A percentile compares a stretch with the other conserved stretches of the same genome.
Evolutionary conservation across 2,329 filamentous ascomycete species (phyloP).

Genomic region (Aspergillus japonicus): DNA sequence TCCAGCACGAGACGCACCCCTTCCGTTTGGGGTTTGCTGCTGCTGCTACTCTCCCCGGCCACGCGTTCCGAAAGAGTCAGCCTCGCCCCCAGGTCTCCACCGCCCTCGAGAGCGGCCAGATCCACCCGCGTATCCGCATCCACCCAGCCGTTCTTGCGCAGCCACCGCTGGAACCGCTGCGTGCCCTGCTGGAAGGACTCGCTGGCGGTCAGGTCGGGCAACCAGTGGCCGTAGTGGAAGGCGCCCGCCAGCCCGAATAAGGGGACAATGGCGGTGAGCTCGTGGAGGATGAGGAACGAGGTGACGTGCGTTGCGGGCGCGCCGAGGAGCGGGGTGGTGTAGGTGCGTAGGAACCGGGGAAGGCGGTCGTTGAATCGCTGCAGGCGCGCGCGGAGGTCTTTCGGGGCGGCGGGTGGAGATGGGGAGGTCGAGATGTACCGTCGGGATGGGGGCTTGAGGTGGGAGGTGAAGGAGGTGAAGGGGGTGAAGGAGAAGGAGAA

Average conservation of each 20-base stretch:
- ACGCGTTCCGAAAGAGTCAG: background rate
- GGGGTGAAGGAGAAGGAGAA: background rate
- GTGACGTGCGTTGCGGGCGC: slow-evolving; percentile 81
- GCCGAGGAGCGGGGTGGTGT: slow-evolving; percentile 67
- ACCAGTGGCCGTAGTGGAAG: slow-evolving; percentile 78
- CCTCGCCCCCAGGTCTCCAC: background rate
- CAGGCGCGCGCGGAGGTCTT: slow-evolving; percentile 33
- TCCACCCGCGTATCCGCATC: slow-evolving; percentile 46
- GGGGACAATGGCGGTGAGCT: slow-evolving; percentile 82
- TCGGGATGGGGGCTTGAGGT: slow-evolving; percentile 15
- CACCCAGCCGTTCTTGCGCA: slow-evolving; percentile 79
- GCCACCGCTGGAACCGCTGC: slow-evolving; percentile 73
- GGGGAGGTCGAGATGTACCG: slow-evolving; percentile 25
- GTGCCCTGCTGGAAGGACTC: slow-evolving; percentile 58
- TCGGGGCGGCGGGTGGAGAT: slow-evolving; percentile 17
- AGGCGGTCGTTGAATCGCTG: slow-evolving; percentile 49
- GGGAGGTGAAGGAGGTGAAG: background rate
- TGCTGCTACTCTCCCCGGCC: background rate
- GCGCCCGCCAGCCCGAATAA: slow-evolving; percentile 69
- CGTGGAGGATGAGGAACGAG: slow-evolving; percentile 86
- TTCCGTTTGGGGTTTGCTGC: slow-evolving; percentile 21
- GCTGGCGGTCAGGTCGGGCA: slow-evolving; percentile 55
- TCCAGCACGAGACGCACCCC: slow-evolving; percentile 59
- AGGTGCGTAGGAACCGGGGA: slow-evolving; percentile 66
- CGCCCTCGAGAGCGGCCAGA: background rate